Percentiles rank a stretch among this genome's conserved stretches.
These are phyloP conservation scores for Amanita pallidorosea DNA, from an alignment of 768 basidiomycete species.

Conservation along the genomic window DNA sequence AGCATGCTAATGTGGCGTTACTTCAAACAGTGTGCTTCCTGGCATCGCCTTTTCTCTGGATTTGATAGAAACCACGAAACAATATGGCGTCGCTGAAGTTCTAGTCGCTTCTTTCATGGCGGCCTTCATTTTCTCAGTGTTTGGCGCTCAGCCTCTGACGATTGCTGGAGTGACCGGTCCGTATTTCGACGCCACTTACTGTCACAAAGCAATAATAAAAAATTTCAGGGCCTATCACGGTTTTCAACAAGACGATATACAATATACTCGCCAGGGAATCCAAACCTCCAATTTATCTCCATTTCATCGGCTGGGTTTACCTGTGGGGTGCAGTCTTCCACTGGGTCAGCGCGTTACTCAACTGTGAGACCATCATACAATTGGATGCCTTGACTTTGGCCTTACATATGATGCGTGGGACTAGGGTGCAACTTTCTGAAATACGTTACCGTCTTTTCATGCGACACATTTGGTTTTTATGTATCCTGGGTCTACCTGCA, in stretches of 20 bases:
- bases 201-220: neutral
- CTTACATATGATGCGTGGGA: neutral
- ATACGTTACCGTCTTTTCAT: slow-evolving; percentile 85
- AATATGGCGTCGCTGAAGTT: slow-evolving; percentile 87
- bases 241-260: slow-evolving; percentile 86
- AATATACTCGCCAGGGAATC: slow-evolving; percentile 50
- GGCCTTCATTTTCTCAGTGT: slow-evolving; percentile 75
- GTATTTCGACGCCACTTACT: neutral
- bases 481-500: slow-evolving; percentile 86
- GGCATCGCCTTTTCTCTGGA: slow-evolving; percentile 90
- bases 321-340: slow-evolving; percentile 83
- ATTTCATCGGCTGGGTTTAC: slow-evolving; percentile 90
- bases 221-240: slow-evolving; percentile 71
- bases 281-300: slow-evolving; percentile 65
- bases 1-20: neutral
- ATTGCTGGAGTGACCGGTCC: slow-evolving; percentile 85
- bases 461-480: slow-evolving; percentile 90
- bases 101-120: slow-evolving; percentile 81
- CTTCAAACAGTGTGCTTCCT: slow-evolving; percentile 60
- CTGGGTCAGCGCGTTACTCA: slow-evolving; percentile 71
- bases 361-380: slow-evolving; percentile 36
- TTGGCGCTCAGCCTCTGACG: slow-evolving; percentile 85
- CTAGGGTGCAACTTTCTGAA: slow-evolving; percentile 74
- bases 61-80: slow-evolving; percentile 80
- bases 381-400: neutral